Base-by-base conservation (phyloP, 1,284 basidiomycete species). In the Sphagnurus paluster region DNA sequence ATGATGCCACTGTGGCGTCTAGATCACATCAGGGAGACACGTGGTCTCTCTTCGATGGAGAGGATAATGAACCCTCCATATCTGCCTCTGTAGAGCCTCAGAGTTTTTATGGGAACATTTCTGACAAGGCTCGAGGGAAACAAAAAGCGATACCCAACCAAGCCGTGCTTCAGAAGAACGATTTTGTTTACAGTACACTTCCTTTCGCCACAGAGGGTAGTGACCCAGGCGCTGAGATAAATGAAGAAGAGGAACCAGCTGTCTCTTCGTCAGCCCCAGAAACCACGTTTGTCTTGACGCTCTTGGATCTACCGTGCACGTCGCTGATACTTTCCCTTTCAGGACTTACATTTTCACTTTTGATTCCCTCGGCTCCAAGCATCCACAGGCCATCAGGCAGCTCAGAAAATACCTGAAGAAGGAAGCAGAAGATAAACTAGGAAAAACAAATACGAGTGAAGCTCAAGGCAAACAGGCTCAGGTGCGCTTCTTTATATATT, bases 321-420 rank as follows among this genome's bases (percentile, higher is more conserved):
- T 23, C 3, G 14, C 41, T 36, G 34, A 33, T 25, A 23, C 25
- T 24, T 23, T 17, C 3, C 10, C 29, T 33, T 48, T 10, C 53
- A 92, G 90, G 39, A 83, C 90, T 2, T 82, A 79, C 56, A 86
- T 97, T 33, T 82, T 93, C 59, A 90, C 83, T 0, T 79, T 98
- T 42, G 96, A 99, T 63, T 98, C 94, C 1, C 76, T 99, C 21
- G 85, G 87, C 0, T 69, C 70, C 9, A 66, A 69, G 11, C 96
- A 98, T 65, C 67, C 69, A 0, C 74, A 79, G 16, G 90, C 84
- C 1, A 63, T 73, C 34, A 85, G 70, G 33, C 75, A 73, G 13
- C 76, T 99, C 11, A 67, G 68, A 20, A 59, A 69, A 19, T 99
- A 96, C 64, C 78, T 98, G 6, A 67, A 70, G 30, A 69, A 75